These are phyloP conservation scores for Cucumis cinereus DNA, from an alignment of 306 rosid genomes.

Conservation along the genomic window DNA sequence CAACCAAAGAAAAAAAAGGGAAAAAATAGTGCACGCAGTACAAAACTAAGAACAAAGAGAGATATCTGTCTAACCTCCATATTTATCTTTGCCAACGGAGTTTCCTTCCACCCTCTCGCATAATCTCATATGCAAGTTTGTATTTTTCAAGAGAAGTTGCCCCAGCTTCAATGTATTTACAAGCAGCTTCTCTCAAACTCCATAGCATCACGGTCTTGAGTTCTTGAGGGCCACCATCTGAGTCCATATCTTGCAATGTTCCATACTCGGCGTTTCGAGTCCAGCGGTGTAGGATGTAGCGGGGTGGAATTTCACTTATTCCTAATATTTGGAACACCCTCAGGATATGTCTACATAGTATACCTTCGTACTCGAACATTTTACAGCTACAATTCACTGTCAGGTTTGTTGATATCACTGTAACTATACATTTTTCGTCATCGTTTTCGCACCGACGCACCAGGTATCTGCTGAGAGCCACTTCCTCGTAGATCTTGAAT, in stretches of 20 bases:
- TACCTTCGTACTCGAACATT: constrained; percentile 93
- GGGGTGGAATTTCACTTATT: constrained; percentile 68
- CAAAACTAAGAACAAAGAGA: neutral
- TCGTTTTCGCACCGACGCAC: constrained; percentile 73
- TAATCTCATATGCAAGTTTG: constrained; percentile 80
- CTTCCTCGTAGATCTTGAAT: constrained; percentile 65
- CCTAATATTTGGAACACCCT: constrained; percentile 84
- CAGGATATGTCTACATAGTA: constrained; percentile 74
- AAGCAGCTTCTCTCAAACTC: constrained; percentile 93
- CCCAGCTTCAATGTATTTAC: constrained; percentile 83
- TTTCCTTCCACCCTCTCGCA: constrained; percentile 85
- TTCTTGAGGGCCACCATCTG: constrained; percentile 64
- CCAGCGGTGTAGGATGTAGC: constrained; percentile 82
- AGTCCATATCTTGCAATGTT: constrained; percentile 48
- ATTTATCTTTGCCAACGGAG: constrained; percentile 75
- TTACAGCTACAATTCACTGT: constrained; percentile 64
- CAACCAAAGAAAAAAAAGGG: neutral
- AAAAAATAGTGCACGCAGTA: constrained; percentile 6
- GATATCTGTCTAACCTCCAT: neutral
- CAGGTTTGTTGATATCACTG: constrained; percentile 42
- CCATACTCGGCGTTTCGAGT: constrained; percentile 83
- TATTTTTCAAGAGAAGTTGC: constrained; percentile 71
- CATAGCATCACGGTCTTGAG: constrained; percentile 68
- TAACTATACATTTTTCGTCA: constrained; percentile 57
- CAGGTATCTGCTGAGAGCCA: constrained; percentile 53